A percentile compares a stretch with the other conserved stretches of the same genome.
Conservation (phyloP, 2,329 filamentous ascomycete genomes). For the Fusarium metavorans region DNA sequence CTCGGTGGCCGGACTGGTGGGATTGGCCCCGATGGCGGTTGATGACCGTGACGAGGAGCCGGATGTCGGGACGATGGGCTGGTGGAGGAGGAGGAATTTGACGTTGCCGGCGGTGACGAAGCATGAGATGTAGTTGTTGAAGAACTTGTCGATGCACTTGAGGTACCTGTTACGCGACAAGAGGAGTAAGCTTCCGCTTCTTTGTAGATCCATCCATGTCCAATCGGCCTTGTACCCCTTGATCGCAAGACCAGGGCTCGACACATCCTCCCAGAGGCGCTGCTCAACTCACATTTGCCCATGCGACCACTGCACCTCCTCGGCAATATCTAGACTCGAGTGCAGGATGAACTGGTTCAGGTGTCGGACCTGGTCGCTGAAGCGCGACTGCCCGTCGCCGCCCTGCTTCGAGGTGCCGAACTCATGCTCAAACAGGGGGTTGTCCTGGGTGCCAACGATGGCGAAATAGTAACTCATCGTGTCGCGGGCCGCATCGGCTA, state of each 20-base stretch:
- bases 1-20: slow-evolving; percentile 89
- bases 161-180: slow-evolving; percentile 76
- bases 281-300: slow-evolving; percentile 80
- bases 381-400: slow-evolving; percentile 91
- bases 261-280: not conserved
- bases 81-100: slow-evolving; percentile 94
- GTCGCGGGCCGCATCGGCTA: slow-evolving; percentile 45
- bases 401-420: slow-evolving; percentile 97
- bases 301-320: slow-evolving; percentile 94
- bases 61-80: slow-evolving; percentile 68
- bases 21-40: slow-evolving; percentile 84
- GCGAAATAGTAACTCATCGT: slow-evolving; percentile 98
- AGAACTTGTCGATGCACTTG: slow-evolving; percentile 96
- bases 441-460: slow-evolving; percentile 95
- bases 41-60: slow-evolving; percentile 65
- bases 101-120: slow-evolving; percentile 94
- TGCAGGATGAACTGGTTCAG: slow-evolving; percentile 99
- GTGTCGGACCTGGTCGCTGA: slow-evolving; percentile 87
- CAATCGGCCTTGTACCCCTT: slow-evolving; percentile 1
- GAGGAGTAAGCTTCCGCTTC: slow-evolving; percentile 6
- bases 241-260: not conserved
- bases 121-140: slow-evolving; percentile 93
- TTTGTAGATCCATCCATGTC: not conserved
- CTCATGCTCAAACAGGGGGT: slow-evolving; percentile 95
- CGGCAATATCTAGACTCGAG: slow-evolving; percentile 91